Base-by-base conservation (phyloP, 2,329 filamentous ascomycete genomes). In the Polychaeton citri region DNA sequence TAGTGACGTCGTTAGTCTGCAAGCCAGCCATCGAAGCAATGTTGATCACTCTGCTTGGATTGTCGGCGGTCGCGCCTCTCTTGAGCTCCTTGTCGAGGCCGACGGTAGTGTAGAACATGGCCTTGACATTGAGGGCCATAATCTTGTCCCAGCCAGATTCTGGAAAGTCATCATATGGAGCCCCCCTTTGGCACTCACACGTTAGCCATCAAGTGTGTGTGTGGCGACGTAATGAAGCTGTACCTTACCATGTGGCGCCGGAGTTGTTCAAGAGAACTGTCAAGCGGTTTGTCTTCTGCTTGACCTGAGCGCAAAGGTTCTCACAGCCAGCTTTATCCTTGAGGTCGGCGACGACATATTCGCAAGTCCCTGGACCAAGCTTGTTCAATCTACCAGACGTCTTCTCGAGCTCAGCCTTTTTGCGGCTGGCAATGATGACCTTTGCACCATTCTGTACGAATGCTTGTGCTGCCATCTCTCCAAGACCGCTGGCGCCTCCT, bases 91-190 rank as follows among this genome's bases (percentile, higher is more conserved):
- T 58, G 15, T 62, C 56, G 3, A 62, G 55, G n/a, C 61, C 58
- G 13, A 64, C 64, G 36, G 65, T 66, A n/a, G 62, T 66, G 31
- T 60, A 57, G 49, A 64, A 66, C 38, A 62, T 53, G 6, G 52
- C 37, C 37, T 55, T 55, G 30, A 55, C 52, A 36, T 55, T 55
- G 4, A 55, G 40, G 3, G 50, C 46, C 34, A 43, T 43, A 43
- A 72, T 67, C 43, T 72, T 69, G 43, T 72, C 70, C 68, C 70
- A 75, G 28, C 66, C 71, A 32, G 63, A 59, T 42, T 72, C 69
- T 1, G 69, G 69, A 45, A 72, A 74, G 50, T 73, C 62, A 40
- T 72, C 67, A 49, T 73, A 74, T 19, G 69, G 65, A 18, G 65
- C 71, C 7, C 69, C 71, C 61, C 48, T 44, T 19, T 15, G 9